Conservation (phyloP, 176 grass and related monocot species). For the Olyra latifolia region DNA sequence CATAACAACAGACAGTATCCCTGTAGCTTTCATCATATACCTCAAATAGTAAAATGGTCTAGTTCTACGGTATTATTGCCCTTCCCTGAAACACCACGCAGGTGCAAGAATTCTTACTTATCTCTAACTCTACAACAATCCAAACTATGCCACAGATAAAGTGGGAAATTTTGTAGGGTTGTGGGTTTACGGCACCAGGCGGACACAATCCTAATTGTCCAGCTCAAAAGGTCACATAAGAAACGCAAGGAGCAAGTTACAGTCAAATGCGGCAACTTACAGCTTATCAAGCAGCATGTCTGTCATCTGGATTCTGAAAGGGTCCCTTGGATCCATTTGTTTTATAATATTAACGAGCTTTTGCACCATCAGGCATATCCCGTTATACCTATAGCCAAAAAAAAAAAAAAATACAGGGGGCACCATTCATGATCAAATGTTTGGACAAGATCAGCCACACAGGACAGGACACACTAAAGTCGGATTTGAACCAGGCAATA, state of each 20-base stretch:
- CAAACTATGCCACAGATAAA: too few species aligned
- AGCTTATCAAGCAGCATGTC: conserved; percentile 70
- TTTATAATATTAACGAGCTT: conserved; percentile 69
- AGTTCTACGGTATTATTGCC: neutral
- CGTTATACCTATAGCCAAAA: conserved; percentile 40
- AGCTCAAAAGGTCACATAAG: neutral
- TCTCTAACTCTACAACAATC: too few species aligned
- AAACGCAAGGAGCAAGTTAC: neutral
- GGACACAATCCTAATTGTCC: neutral
- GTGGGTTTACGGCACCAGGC: too few species aligned
- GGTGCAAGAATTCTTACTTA: too few species aligned
- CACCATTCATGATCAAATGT: neutral
- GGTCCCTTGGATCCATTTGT: conserved; percentile 85
- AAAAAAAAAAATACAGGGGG: neutral
- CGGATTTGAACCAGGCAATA: neutral
- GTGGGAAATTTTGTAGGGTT: too few species aligned
- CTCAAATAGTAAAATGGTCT: neutral
- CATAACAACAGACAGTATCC: neutral
- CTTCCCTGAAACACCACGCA: too few species aligned
- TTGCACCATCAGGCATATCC: conserved; percentile 63
- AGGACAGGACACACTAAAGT: neutral
- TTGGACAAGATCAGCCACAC: neutral
- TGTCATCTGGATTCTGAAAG: conserved; percentile 69
- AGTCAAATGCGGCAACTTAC: conserved; percentile 38
- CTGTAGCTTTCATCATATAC: neutral